Percentiles rank a stretch among this genome's conserved stretches.
phyloP scores from a whole-genome alignment of 768 basidiomycete species.

The Cubamyces sp. region DNA sequence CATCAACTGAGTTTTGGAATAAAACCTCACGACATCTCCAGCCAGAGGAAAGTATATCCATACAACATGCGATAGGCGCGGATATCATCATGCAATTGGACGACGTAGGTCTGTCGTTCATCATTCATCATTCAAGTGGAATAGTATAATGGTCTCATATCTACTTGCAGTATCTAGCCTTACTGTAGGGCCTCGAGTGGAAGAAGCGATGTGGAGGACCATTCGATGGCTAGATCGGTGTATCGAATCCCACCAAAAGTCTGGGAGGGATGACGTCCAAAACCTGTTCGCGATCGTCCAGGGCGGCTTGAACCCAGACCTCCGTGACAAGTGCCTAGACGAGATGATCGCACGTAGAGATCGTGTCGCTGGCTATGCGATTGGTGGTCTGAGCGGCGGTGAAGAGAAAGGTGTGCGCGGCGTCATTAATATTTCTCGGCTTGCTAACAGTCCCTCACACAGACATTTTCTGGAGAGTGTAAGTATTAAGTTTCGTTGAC shows the following conservation, averaged over 20 bases:
- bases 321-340: slow-evolving; percentile 77
- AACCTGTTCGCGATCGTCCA: slow-evolving; percentile 94
- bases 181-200: slow-evolving; percentile 78
- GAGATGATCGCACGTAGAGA: slow-evolving; percentile 81
- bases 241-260: slow-evolving; percentile 71
- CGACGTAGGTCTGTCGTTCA: slow-evolving; percentile 71
- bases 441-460: not conserved
- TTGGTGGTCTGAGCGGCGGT: slow-evolving; percentile 89
- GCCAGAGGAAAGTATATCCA: slow-evolving; percentile 91
- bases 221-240: slow-evolving; percentile 91
- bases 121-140: slow-evolving; percentile 1
- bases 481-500: slow-evolving; percentile 32
- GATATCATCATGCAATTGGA: slow-evolving; percentile 97
- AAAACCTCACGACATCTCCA: slow-evolving; percentile 32
- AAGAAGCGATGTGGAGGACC: slow-evolving; percentile 87
- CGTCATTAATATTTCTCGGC: not conserved
- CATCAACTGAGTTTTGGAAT: not conserved
- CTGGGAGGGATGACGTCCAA: slow-evolving; percentile 66
- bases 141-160: not conserved
- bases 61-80: slow-evolving; percentile 88
- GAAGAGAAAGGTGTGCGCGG: slow-evolving; percentile 77
- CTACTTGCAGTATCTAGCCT: slow-evolving; percentile 67
- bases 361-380: slow-evolving; percentile 86
- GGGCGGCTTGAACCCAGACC: slow-evolving; percentile 73
- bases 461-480: slow-evolving; percentile 91